A percentile compares a stretch with the other conserved stretches of the same genome.
These are phyloP conservation scores for Blastobotrys petasosporus DNA, from an alignment of 1,139 yeast species.

Conservation along the genomic window DNA sequence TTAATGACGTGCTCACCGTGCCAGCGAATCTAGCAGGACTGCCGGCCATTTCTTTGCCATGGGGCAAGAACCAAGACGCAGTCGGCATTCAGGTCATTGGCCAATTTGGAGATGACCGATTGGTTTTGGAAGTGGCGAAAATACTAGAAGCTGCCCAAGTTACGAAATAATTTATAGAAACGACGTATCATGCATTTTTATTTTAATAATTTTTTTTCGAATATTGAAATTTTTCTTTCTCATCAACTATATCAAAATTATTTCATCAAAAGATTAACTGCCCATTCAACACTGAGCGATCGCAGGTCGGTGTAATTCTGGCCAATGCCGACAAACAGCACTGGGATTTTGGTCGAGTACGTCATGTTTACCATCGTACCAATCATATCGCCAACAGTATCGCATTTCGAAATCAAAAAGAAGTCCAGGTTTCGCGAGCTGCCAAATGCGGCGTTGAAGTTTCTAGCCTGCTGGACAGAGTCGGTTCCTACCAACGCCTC, in stretches of 20 bases:
- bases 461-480: conserved; percentile 90
- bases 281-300: conserved; percentile 88
- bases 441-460: conserved; percentile 92
- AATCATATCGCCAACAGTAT: conserved; percentile 93
- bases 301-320: conserved; percentile 94
- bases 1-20: conserved; percentile 79
- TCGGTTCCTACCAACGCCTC: conserved; percentile 98
- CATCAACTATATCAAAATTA: conserved; percentile 17
- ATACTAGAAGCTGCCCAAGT: conserved; percentile 16
- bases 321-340: conserved; percentile 92
- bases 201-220: not conserved
- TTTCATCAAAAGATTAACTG: conserved; percentile 76
- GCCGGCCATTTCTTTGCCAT: conserved; percentile 78
- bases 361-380: conserved; percentile 98
- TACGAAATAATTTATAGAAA: too few species aligned
- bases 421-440: conserved; percentile 75
- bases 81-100: conserved; percentile 77
- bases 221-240: not conserved
- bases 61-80: conserved; percentile 29
- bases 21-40: conserved; percentile 91
- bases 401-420: conserved; percentile 90
- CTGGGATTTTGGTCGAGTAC: conserved; percentile 92
- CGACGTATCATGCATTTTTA: not conserved
- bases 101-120: conserved; percentile 75
- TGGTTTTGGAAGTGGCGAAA: conserved; percentile 45